A percentile compares a stretch with the other conserved stretches of the same genome.
phyloP scores from a whole-genome alignment of 2,329 filamentous ascomycete species.

The Grosmannia huntii region DNA sequence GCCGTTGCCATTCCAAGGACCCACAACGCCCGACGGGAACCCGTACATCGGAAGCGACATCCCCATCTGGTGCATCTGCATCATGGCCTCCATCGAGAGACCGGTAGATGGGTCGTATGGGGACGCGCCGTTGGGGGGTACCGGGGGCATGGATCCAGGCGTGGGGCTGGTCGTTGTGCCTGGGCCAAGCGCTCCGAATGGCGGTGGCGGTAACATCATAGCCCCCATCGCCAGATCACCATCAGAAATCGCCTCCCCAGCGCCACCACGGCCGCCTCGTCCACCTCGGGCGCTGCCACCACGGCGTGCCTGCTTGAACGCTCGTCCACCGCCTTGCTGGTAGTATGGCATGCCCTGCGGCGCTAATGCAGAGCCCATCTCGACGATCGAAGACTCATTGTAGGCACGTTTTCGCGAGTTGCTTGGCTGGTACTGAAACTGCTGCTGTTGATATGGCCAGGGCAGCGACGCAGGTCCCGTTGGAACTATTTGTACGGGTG shows the following conservation, averaged over 20 bases:
- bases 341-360: too few species aligned
- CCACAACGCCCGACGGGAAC: constrained; percentile 15
- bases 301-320: constrained; percentile 48
- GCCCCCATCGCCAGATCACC: background rate
- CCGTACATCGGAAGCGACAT: constrained; percentile 24
- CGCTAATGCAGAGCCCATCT: background rate
- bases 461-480: background rate
- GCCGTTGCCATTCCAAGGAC: constrained; percentile 12
- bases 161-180: too few species aligned
- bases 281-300: constrained; percentile 33
- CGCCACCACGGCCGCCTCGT: constrained; percentile 10
- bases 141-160: background rate
- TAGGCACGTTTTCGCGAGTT: constrained; percentile 39
- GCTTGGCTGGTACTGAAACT: constrained; percentile 8
- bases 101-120: constrained; percentile 38
- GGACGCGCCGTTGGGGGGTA: constrained; percentile 15
- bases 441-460: background rate
- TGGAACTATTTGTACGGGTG: background rate
- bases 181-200: too few species aligned
- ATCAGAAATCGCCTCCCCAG: too few species aligned
- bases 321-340: constrained; percentile 21
- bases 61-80: constrained; percentile 45
- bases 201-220: background rate
- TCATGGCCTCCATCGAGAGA: constrained; percentile 43
- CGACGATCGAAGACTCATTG: constrained; percentile 25